Base-by-base conservation (phyloP, 1,284 basidiomycete genomes). In the Cutaneotrichosporon arboriforme region DNA sequence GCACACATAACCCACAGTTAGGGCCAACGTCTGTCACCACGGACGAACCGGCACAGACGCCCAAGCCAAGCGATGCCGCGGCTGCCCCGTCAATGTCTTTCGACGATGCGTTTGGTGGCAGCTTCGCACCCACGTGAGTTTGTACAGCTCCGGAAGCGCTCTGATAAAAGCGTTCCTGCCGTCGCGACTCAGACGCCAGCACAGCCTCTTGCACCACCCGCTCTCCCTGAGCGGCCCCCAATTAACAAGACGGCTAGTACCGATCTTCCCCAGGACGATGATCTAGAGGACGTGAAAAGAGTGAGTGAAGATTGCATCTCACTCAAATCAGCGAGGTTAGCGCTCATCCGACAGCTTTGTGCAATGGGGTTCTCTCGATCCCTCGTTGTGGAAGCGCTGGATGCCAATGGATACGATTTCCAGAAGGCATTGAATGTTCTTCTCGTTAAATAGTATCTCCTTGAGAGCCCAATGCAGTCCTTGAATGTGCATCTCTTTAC, bases 91-190 rank as follows among this genome's bases (percentile, higher is more conserved):
- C 38, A 14, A 14, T 8, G 10, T 77, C 79, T 0, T 82, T 83
- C 62, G 82, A 82, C 51, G 79, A 81, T 49, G 76, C 77, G 0
- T 83, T 83, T 61, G 75, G 78, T 42, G 65, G 60, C 2, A 68
- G 68, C 23, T 72, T 70, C 54, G 63, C 18, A 21, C 33, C 43
- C 12, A 31, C 5, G 26, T 31, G 26, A 31, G 26, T 10, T 31
- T 31, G 26, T n/a, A 31, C 26, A 31, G 7, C 26, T 5, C 10
- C 7, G 7, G 26, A 10, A 5, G 7, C 26, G 26, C 26, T 5
- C 26, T 31, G 5, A 31, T 20, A 10, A 15, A 38, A 8, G 15
- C n/a, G 8, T 15, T 15, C 36, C 15, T 8, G 14, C 36, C 36
- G n/a, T 15, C n/a, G 15, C 15, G 2, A n/a, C 36, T 22, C 40